Percentiles rank a stretch among this genome's conserved stretches.
Conservation (phyloP, 176 grass and related monocot species). For the Echinochloa phyllopogon region DNA sequence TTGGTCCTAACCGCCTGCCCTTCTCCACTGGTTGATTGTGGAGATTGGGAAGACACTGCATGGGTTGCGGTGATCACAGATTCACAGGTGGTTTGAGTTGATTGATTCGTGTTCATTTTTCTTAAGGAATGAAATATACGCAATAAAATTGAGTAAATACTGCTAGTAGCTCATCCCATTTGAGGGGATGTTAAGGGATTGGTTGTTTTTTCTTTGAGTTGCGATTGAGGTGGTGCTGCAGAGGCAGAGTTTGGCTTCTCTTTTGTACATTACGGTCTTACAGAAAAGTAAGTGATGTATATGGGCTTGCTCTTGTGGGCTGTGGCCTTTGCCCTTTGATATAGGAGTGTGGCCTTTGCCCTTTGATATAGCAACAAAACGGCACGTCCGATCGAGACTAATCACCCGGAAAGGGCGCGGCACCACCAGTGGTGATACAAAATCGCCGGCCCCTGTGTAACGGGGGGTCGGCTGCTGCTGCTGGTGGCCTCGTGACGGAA, state of each 20-base stretch:
- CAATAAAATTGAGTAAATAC: not conserved
- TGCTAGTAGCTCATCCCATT: not conserved
- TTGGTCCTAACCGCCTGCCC: slow-evolving; percentile 3
- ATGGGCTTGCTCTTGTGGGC: not conserved
- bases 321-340: not conserved
- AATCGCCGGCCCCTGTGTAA: not conserved
- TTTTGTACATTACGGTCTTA: slow-evolving; percentile 2
- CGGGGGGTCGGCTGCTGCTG: not conserved
- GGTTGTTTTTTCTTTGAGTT: not conserved
- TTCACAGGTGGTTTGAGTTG: not conserved
- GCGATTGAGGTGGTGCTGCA: not conserved
- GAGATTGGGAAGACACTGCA: slow-evolving; percentile 7
- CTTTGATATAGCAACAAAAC: not conserved
- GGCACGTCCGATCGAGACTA: slow-evolving; percentile 1
- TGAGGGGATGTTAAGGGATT: slow-evolving; percentile 5
- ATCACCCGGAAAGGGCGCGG: not conserved
- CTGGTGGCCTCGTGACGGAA: slow-evolving; percentile 35
- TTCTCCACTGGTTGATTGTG: slow-evolving; percentile 22
- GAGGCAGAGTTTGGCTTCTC: not conserved
- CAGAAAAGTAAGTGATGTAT: too few relatives aligned
- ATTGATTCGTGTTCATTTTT: slow-evolving; percentile 19
- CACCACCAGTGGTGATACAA: not conserved
- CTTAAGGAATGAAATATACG: not conserved
- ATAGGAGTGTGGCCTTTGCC: not conserved
- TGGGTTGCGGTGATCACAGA: slow-evolving; percentile 17